phyloP scores from a whole-genome alignment of 345 rosid genomes.

The Melaleuca quinquenervia region DNA sequence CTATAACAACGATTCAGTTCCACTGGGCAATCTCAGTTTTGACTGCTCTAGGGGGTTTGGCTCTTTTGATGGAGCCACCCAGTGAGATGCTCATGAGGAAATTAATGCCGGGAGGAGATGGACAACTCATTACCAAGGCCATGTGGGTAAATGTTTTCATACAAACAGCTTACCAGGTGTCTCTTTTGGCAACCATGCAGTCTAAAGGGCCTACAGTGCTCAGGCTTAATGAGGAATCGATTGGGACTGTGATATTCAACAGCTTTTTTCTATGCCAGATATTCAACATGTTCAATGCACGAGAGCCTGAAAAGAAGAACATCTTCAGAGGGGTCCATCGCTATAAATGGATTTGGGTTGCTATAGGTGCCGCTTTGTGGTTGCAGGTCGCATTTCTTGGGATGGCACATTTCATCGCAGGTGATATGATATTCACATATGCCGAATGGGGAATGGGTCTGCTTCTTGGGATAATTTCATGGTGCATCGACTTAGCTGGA shows the following conservation, averaged over 20 bases:
- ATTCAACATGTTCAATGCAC: slow-evolving; percentile 16
- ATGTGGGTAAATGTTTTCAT: slow-evolving; percentile 18
- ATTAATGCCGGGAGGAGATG: background rate
- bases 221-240: background rate
- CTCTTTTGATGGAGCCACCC: slow-evolving; percentile 7
- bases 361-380: background rate
- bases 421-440: background rate
- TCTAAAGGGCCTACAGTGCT: slow-evolving; percentile 11
- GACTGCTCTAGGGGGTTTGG: slow-evolving; percentile 1
- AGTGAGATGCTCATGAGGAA: background rate
- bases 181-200: slow-evolving; percentile 7
- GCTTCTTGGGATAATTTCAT: background rate
- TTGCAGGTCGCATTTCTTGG: background rate
- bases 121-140: slow-evolving; percentile 14
- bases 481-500: background rate
- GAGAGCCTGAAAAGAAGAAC: slow-evolving; percentile 17
- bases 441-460: background rate
- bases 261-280: slow-evolving; percentile 11
- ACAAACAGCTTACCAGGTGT: slow-evolving; percentile 13
- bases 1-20: background rate
- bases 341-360: background rate
- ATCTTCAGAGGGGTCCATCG: slow-evolving; percentile 2
- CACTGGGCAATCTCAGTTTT: background rate
- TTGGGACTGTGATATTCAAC: slow-evolving; percentile 14
- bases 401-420: background rate